Evolutionary conservation across 768 basidiomycete genomes (phyloP).

Genomic region (Suillus fuscotomentosus): DNA sequence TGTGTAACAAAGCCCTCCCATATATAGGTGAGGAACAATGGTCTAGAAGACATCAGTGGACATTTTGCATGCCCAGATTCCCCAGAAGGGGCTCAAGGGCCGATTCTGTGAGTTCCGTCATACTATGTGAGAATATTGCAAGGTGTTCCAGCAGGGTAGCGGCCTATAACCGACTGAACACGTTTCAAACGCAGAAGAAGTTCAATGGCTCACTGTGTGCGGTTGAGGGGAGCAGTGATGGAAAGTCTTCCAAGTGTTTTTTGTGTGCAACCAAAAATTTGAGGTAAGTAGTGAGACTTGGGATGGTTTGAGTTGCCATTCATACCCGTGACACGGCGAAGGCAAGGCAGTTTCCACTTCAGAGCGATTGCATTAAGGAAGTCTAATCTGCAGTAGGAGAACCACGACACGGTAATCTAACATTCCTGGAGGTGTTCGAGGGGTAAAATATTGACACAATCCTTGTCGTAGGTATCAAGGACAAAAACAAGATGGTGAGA

Average conservation of each 20-base stretch:
- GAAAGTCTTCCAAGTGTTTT: neutral
- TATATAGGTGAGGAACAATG: neutral
- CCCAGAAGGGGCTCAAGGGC: neutral
- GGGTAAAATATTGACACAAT: neutral
- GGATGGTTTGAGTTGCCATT: neutral
- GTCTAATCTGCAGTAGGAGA: neutral
- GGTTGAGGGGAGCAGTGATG: neutral
- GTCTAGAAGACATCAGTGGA: neutral
- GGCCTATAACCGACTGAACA: constrained; percentile 1
- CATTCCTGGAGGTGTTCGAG: neutral
- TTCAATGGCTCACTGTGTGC: no score
- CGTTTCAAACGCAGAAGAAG: neutral
- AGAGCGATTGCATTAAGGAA: neutral
- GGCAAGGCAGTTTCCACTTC: neutral
- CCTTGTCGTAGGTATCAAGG: neutral
- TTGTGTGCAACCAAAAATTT: neutral
- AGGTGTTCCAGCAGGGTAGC: constrained; percentile 8
- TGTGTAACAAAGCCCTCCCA: neutral
- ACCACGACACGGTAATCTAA: neutral
- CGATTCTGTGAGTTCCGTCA: neutral
- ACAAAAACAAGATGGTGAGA: constrained; percentile 2
- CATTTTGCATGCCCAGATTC: neutral
- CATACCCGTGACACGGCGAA: neutral
- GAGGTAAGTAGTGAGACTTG: neutral
- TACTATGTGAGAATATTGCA: neutral